These are phyloP conservation scores for Backusella westeae DNA, from an alignment of 192 early-diverging fungal species.

Conservation along the genomic window DNA sequence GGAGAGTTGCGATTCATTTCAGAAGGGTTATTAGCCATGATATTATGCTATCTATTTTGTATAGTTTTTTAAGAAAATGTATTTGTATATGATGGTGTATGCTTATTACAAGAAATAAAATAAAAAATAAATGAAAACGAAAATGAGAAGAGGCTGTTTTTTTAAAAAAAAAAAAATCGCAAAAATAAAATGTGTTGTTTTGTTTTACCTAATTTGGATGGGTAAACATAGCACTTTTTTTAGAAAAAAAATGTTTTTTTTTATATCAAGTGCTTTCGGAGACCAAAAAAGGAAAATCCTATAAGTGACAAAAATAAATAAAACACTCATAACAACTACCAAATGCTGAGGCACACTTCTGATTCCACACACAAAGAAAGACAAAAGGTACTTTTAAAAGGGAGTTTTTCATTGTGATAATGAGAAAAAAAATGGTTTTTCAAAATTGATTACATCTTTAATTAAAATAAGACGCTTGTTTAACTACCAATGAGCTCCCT, in stretches of 20 bases:
- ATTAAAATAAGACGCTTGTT: too few species aligned
- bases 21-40: neutral
- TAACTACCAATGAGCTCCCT: too few species aligned
- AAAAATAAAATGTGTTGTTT: conserved; percentile 1
- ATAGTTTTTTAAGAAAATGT: neutral
- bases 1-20: neutral
- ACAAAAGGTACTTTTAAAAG: too few species aligned
- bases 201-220: neutral
- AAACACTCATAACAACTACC: neutral
- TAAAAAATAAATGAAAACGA: neutral
- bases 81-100: neutral
- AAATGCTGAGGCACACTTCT: too few species aligned
- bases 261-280: neutral
- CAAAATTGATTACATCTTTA: too few species aligned
- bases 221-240: neutral
- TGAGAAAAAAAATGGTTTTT: too few species aligned
- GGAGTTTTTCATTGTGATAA: too few species aligned
- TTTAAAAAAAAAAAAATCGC: neutral
- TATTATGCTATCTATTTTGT: too few species aligned
- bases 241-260: neutral
- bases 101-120: neutral
- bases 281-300: neutral
- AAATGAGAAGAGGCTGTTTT: neutral
- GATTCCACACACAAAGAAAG: too few species aligned
- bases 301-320: neutral